Evolutionary conservation across 176 grass and related monocot genomes (phyloP), one percentile per base, ranked within the genome.

Genomic region (Dactylis glomerata): DNA sequence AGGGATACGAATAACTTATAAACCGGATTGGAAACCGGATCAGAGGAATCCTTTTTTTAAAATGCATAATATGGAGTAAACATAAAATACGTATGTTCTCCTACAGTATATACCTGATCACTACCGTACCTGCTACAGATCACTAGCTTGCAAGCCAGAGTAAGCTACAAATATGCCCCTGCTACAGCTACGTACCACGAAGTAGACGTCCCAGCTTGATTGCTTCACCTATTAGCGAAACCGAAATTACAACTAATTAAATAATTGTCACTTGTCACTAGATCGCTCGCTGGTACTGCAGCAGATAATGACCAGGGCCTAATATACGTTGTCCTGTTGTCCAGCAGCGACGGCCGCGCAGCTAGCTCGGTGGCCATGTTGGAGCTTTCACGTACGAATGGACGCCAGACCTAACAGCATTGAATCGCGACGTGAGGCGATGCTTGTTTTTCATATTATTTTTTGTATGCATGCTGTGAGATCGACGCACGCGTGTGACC

Each of bases 371-470:
- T 57, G 62, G 83, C 47, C 83, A 55, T 27, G 79, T 47, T 57
- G 72, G 61, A 77, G 79, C 72, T 83, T 83, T 76, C 78, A 10
- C 16, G 26, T 1, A 20, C 10, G 75, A 78, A 69, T 78, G 54
- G 86, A 88, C 81, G 41, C 61, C 17, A 52, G 73, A 88, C 86
- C 86, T 72, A 88, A 83, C 86, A 16, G 49, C 15, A 28, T 13
- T 22, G 9, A 4, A 23, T 58, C 24, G 46, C 49, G 59, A 84
- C 30, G 61, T 37, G 49, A 77, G 63, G 33, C 74, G 5, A 17
- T 45, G 30, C 44, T 28, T 1, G 3, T 4, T 17, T 20, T 12
- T n/a, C n/a, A n/a, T n/a, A n/a, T n/a, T n/a, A n/a, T 41, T 42
- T 58, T 31, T 41, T 76, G 10, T 68, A 8, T 54, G 72, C 62